Base-by-base conservation (phyloP, 192 early-diverging fungal species). In the Linnemannia zychae region DNA sequence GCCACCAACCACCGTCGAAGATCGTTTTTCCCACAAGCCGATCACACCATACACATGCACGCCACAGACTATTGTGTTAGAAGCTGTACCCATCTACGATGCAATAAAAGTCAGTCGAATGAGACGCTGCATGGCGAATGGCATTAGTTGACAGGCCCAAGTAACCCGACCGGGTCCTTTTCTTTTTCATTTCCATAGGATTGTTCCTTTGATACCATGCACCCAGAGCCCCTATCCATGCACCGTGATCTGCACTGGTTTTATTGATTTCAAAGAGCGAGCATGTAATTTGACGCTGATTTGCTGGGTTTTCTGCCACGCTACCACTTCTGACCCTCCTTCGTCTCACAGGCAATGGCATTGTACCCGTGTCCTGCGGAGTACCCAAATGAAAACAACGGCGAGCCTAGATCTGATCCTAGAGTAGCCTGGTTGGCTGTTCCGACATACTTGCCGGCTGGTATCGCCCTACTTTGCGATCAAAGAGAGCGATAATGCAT, bases 401-500 rank as follows among this genome's bases (percentile, higher is more conserved):
- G 31, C 57, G 7, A 63, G 28, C 57, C 57, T 63, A 13, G 24
- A 63, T 63, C 57, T 63, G 57, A 63, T 63, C 2, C 28, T 0
- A 13, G 13, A 63, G 57, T 3, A 28, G 57, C 57, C 57, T 63
- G 24, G 24, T 63, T 63, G 57, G 57, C 24, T 13, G 57, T 63
- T n/a, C 15, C 28, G 22, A 63, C 28, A 24, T 63, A 63, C 28
- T 31, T 28, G 28, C 31, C 57, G 24, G 57, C 31, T 13, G 24
- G 57, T 63, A 24, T 63, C 24, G 52, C 22, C 28, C 9, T 31
- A 63, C 24, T 63, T 63, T 63, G 57, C 57, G 57, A 63, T 63
- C 28, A 63, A 33, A 6, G 57, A 63, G 57, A 63, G 57, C 57
- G 57, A 63, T 63, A 63, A 63, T 63, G 57, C 28, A 63, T 63